A percentile compares a stretch with the other conserved stretches of the same genome.
phyloP scores from a whole-genome alignment of 139 green algal species.

The Chloropicon primus region DNA sequence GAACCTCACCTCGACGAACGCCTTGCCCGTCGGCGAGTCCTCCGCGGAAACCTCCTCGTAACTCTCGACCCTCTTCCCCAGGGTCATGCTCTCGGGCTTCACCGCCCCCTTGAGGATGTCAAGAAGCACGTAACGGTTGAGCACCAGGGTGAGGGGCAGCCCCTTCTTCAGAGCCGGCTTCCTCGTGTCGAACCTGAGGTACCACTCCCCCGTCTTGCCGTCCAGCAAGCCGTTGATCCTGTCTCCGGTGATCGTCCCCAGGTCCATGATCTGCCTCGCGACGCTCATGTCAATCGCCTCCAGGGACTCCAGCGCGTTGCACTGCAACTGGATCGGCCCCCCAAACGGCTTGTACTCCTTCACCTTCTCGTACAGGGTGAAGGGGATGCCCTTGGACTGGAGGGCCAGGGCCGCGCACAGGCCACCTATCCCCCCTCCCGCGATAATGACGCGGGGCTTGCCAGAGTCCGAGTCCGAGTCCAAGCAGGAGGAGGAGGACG shows the following conservation, averaged over 20 bases:
- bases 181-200: slow-evolving; percentile 96
- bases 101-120: not conserved
- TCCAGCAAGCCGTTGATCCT: slow-evolving; percentile 80
- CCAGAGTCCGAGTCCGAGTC: not conserved
- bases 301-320: slow-evolving; percentile 73
- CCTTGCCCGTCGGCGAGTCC: slow-evolving; percentile 17
- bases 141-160: slow-evolving; percentile 85
- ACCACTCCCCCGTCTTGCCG: slow-evolving; percentile 82
- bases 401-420: slow-evolving; percentile 71
- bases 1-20: slow-evolving; percentile 18
- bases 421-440: slow-evolving; percentile 72
- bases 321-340: slow-evolving; percentile 55
- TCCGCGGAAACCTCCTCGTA: slow-evolving; percentile 24
- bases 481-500: too few relatives aligned
- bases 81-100: not conserved
- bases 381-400: slow-evolving; percentile 14
- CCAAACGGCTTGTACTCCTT: slow-evolving; percentile 24
- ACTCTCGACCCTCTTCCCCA: not conserved
- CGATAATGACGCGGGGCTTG: slow-evolving; percentile 42
- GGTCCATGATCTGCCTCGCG: slow-evolving; percentile 41
- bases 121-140: slow-evolving; percentile 57
- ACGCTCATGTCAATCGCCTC: slow-evolving; percentile 63
- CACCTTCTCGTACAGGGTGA: slow-evolving; percentile 16
- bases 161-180: slow-evolving; percentile 73
- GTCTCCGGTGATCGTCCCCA: slow-evolving; percentile 76